Base-by-base conservation (phyloP, 139 green algal species). In the Edaphochlamys debaryana region DNA sequence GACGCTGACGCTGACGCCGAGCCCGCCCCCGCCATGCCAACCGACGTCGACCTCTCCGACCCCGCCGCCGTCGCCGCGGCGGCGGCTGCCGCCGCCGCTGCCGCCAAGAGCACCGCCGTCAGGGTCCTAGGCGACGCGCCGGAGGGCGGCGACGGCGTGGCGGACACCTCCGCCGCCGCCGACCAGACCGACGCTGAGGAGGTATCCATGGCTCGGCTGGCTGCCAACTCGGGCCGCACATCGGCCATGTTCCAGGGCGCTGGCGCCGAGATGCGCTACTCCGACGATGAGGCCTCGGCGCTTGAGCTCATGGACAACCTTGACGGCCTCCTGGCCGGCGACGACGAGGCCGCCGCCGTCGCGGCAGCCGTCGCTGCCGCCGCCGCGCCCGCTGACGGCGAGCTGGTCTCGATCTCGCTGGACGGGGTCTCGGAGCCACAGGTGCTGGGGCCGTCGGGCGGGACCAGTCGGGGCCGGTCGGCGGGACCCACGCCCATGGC, bases 171-270 rank as follows among this genome's bases (percentile, higher is more conserved):
- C 6, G 63, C 62, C 11, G 6, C 60, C 5, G 76, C 29, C 1
- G 76, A 73, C 76, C 62, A 73, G 42, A 40, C 54, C 3, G 50
- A 38, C 29, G 75, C 58, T 42, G 76, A 20, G 37, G 67, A 73
- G 76, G 76, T 42, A 22, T 74, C 34, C 64, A 73, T 82, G 76
- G 76, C 62, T 9, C 76, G 76, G 32, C 32, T 82, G 41, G 76
- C 76, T 0, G 76, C 76, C 20, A 82, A 30, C 63, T 82, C 76
- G 45, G 76, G 32, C 22, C 76, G 76, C 42, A 82, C 63, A 3
- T 82, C 76, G 2, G 78, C 78, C 37, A 84, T 77, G 66, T 84
- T 84, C 62, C 66, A 84, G 66, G 78, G 78, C 50, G 78, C 64
- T 1, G 78, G 78, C 66, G 78, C 78, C 0, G 78, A 75, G 48